These are phyloP conservation scores for Buddleja alternifolia DNA, from an alignment of 257 asterid genomes.

Conservation along the genomic window DNA sequence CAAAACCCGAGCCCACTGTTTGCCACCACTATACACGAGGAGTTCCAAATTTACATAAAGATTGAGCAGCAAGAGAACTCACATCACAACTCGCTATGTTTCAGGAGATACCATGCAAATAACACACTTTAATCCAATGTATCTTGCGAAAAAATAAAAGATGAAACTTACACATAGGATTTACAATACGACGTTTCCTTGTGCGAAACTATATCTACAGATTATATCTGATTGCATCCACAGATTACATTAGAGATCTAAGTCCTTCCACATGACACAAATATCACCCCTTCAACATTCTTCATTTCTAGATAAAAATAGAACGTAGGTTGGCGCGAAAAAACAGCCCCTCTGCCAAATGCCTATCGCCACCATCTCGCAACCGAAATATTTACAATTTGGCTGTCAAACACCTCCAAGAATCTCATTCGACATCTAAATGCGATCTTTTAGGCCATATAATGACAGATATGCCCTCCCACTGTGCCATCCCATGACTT, in stretches of 20 bases:
- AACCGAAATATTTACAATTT: neutral
- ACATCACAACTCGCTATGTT: too few species aligned
- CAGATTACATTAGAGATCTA: neutral
- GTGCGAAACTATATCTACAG: neutral
- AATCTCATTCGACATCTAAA: neutral
- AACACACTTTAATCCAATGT: too few species aligned
- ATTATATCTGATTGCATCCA: neutral
- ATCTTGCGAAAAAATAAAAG: too few species aligned
- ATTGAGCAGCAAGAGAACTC: too few species aligned
- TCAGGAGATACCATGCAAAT: too few species aligned
- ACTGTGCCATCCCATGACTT: conserved; percentile 38
- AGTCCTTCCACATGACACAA: neutral
- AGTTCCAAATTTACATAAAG: too few species aligned
- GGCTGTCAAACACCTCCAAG: neutral
- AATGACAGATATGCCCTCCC: conserved; percentile 33
- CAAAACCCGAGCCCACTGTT: too few species aligned
- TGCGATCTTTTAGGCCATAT: neutral
- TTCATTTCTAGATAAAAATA: neutral
- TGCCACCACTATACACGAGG: too few species aligned
- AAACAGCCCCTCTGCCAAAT: neutral
- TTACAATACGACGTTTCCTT: neutral
- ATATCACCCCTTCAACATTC: neutral
- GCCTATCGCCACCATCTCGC: neutral
- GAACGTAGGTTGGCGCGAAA: neutral
- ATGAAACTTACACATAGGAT: neutral